These are phyloP conservation scores for Erodium trifolium DNA, from an alignment of 441 rosid species.

Conservation along the genomic window DNA sequence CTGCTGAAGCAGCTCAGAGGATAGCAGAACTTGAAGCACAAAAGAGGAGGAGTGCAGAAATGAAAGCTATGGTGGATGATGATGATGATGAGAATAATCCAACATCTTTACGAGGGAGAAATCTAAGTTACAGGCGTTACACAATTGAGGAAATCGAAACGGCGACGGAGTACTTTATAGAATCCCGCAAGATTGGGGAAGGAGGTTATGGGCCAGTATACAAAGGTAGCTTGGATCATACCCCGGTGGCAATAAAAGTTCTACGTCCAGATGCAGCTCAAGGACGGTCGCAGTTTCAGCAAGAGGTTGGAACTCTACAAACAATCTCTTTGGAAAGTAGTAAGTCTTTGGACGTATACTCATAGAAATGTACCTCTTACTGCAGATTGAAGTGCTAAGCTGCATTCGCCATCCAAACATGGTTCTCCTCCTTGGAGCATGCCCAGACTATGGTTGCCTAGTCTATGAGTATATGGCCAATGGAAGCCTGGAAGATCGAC, in stretches of 20 bases:
- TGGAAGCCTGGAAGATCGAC: constrained; percentile 79
- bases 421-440: constrained; percentile 85
- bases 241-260: constrained; percentile 74
- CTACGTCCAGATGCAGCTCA: constrained; percentile 76
- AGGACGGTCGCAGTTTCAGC: constrained; percentile 72
- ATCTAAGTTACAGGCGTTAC: constrained; percentile 48
- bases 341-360: background rate
- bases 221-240: constrained; percentile 51
- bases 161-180: constrained; percentile 49
- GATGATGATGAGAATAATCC: constrained; percentile 36
- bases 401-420: constrained; percentile 86
- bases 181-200: constrained; percentile 66
- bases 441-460: constrained; percentile 74
- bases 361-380: background rate
- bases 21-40: constrained; percentile 56
- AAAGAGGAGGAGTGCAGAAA: constrained; percentile 45
- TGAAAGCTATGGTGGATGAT: constrained; percentile 38
- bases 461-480: constrained; percentile 83
- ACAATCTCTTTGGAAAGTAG: background rate
- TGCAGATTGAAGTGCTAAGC: constrained; percentile 67
- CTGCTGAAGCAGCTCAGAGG: constrained; percentile 54
- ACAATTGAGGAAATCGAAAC: constrained; percentile 63
- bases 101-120: constrained; percentile 12
- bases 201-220: constrained; percentile 93
- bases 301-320: constrained; percentile 38